Percentiles rank a stretch among this genome's conserved stretches.
Conservation (phyloP, 2,329 filamentous ascomycete species). For the Tolypocladium capitatum region DNA sequence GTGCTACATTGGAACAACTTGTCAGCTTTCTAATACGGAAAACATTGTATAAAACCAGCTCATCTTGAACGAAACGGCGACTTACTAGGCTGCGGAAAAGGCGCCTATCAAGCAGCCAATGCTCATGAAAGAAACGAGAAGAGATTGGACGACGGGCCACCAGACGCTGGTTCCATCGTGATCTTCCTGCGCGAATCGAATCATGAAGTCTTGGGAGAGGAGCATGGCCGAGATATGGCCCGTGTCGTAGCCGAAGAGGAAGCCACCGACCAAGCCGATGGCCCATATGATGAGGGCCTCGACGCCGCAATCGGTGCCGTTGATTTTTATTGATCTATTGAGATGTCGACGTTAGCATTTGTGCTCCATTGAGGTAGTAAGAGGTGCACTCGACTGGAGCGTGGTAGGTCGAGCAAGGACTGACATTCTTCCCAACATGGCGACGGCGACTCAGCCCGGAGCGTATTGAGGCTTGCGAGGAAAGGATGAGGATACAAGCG, state of each 20-base stretch:
- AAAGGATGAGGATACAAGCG: not conserved
- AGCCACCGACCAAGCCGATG: conserved; percentile 44
- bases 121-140: conserved; percentile 42
- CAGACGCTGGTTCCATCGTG: conserved; percentile 25
- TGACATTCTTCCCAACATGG: conserved; percentile 2
- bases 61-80: not conserved
- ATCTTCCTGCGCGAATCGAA: conserved; percentile 39
- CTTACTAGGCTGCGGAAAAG: conserved; percentile 34
- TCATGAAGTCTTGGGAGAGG: conserved; percentile 37
- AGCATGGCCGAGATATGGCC: conserved; percentile 43
- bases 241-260: conserved; percentile 51
- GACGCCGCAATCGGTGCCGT: conserved; percentile 27
- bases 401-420: not conserved
- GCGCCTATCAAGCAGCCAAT: conserved; percentile 43
- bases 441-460: not conserved
- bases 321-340: conserved; percentile 25
- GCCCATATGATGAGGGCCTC: conserved; percentile 31
- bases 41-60: not conserved
- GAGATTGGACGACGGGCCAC: conserved; percentile 29
- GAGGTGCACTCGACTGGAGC: not conserved
- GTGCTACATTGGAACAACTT: conserved; percentile 19
- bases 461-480: not conserved
- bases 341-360: not conserved
- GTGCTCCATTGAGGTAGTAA: not conserved
- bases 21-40: not conserved